Evolutionary conservation across 1,139 yeast species (phyloP), one percentile per base, ranked within the genome.

Genomic region (Hemisphaericaspora lyxosophila): DNA sequence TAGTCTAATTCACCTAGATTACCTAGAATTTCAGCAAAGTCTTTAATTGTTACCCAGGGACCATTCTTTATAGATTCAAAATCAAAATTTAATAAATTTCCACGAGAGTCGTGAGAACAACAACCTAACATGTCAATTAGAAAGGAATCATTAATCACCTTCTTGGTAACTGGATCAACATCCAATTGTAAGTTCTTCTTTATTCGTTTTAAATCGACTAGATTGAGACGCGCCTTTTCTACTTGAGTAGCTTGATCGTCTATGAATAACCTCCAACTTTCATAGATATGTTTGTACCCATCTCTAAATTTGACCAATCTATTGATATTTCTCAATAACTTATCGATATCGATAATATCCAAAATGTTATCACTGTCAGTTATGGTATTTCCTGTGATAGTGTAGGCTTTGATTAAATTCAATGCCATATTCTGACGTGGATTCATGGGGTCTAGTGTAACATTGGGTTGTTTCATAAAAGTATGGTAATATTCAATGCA

Each of bases 91-190:
- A 59, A 45, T 4, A 60, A 37, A n/a, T 51, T 49, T 0, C 71
- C 75, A 5, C 51, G 45, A 1, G 56, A 46, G 31, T 60, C 63
- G 4, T 59, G 53, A 5, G 59, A 36, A 35, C 71, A 55, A 34
- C 73, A 64, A 29, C 75, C 62, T 23, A 71, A 49, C 76, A 71
- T 71, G 42, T 70, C 75, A 7, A 71, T 71, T 34, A 71, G 51
- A n/a, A 69, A 51, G 5, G 62, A 45, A 40, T 70, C 72, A 26
- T 59, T 55, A 13, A 64, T 44, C 4, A 47, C 44, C 5, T 34
- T 39, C 26, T 41, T 49, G 18, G 47, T 53, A 11, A 34, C 49
- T 13, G 49, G 47, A 28, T 59, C 62, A 28, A 47, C 52, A 27
- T 63, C 67, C 24, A 70, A 48, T 18, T 57, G 55, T 26, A 70